Conservation (phyloP, 805 yeast species). For the Myxozyma geophila region DNA sequence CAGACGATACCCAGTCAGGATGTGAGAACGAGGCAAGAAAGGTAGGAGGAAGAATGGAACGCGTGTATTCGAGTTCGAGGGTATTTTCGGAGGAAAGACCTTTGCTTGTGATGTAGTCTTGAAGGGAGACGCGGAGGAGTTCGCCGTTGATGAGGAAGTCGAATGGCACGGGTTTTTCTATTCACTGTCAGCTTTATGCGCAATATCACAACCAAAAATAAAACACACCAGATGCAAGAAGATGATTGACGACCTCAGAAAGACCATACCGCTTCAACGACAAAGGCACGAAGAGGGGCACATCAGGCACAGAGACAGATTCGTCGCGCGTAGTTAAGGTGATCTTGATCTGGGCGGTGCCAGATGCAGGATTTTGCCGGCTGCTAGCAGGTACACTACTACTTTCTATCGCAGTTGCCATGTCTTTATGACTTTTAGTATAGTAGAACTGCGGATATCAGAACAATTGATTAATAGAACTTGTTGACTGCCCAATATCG, state of each 20-base stretch:
- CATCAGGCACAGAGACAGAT: constrained; percentile 69
- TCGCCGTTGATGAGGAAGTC: constrained; percentile 83
- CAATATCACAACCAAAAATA: not conserved
- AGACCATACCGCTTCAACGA: constrained; percentile 86
- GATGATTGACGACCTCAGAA: constrained; percentile 92
- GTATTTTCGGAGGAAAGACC: constrained; percentile 84
- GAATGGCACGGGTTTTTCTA: constrained; percentile 75
- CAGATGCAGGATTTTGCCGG: not conserved
- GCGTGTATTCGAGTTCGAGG: constrained; percentile 82
- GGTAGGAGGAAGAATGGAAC: constrained; percentile 94
- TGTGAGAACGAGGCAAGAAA: constrained; percentile 84
- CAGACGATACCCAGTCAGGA: constrained; percentile 93
- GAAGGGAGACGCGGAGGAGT: constrained; percentile 74
- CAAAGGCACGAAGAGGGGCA: constrained; percentile 87
- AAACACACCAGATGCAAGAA: constrained; percentile 52
- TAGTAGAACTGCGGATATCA: not conserved
- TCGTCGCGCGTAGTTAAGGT: constrained; percentile 80
- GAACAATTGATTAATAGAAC: not conserved
- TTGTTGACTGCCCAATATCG: not conserved
- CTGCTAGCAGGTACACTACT: not conserved
- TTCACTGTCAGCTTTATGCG: not conserved
- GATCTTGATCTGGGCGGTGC: constrained; percentile 59
- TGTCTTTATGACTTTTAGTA: not conserved
- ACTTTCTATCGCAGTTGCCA: not conserved
- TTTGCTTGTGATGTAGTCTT: constrained; percentile 73